These are phyloP conservation scores for Talaromyces sp. DNA, from an alignment of 2,329 filamentous ascomycete species.

Conservation along the genomic window DNA sequence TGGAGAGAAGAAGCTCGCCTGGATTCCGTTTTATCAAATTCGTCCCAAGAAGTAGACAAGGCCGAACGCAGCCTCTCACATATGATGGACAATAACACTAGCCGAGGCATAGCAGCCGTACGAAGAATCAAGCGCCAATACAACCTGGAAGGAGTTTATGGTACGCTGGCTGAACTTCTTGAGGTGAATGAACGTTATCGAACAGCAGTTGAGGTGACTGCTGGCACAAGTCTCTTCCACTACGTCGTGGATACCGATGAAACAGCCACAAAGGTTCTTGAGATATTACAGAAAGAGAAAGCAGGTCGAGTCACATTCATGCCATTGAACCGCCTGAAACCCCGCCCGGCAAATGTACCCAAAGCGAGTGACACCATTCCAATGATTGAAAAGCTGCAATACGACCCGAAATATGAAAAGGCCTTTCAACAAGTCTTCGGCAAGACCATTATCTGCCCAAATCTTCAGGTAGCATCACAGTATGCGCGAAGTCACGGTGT, in stretches of 20 bases:
- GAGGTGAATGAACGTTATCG: conserved; percentile 81
- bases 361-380: conserved; percentile 84
- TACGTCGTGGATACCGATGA: conserved; percentile 91
- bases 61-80: conserved; percentile 76
- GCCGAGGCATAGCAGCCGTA: conserved; percentile 81
- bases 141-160: conserved; percentile 82
- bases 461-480: conserved; percentile 79
- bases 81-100: conserved; percentile 86
- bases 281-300: conserved; percentile 73
- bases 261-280: conserved; percentile 78
- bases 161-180: conserved; percentile 89
- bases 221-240: conserved; percentile 89
- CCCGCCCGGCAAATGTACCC: conserved; percentile 71
- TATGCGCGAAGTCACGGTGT: conserved; percentile 90
- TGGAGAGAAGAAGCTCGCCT: conserved; percentile 88
- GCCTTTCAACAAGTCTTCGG: conserved; percentile 96
- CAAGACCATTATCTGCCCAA: conserved; percentile 90
- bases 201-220: conserved; percentile 87
- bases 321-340: conserved; percentile 78
- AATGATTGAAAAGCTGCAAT: conserved; percentile 80
- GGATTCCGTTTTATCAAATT: conserved; percentile 71
- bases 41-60: conserved; percentile 71
- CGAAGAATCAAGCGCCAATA: conserved; percentile 76
- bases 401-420: conserved; percentile 71
- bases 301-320: conserved; percentile 92